Evolutionary conservation across 192 early-diverging fungal species (phyloP).

Genomic region (Chytriomyces sp.): DNA sequence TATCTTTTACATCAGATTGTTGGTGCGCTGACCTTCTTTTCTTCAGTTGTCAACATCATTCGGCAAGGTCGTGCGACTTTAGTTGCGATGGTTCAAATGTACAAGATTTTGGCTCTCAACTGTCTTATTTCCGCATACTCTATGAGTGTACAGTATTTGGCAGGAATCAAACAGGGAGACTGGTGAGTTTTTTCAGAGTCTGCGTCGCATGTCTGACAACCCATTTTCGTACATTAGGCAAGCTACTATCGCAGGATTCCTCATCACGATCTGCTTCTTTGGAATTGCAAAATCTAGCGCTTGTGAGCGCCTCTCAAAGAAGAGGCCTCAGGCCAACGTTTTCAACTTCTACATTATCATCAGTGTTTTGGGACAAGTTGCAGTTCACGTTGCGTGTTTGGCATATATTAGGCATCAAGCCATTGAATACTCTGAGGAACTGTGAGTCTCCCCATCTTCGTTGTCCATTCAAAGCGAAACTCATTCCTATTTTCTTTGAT

Average conservation of each 20-base stretch:
- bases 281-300: slow-evolving; percentile 93
- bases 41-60: slow-evolving; percentile 85
- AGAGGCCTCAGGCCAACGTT: slow-evolving; percentile 94
- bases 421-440: slow-evolving; percentile 45
- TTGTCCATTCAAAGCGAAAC: not conserved
- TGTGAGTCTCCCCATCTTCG: slow-evolving; percentile 41
- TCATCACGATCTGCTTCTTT: slow-evolving; percentile 99
- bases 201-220: no score
- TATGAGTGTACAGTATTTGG: slow-evolving; percentile 92
- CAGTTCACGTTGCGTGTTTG: slow-evolving; percentile 85
- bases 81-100: slow-evolving; percentile 98
- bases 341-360: slow-evolving; percentile 96
- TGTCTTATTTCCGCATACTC: slow-evolving; percentile 97
- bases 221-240: slow-evolving; percentile 48
- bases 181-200: slow-evolving; percentile 47
- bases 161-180: slow-evolving; percentile 98
- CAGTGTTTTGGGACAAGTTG: slow-evolving; percentile 94
- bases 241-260: slow-evolving; percentile 92
- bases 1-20: not conserved
- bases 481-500: not conserved
- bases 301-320: slow-evolving; percentile 81
- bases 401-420: slow-evolving; percentile 71
- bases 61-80: slow-evolving; percentile 97
- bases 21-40: slow-evolving; percentile 7
- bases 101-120: slow-evolving; percentile 99